Evolutionary conservation across 2,329 filamentous ascomycete genomes (phyloP).

Genomic region (Leptoxyphium fumago): DNA sequence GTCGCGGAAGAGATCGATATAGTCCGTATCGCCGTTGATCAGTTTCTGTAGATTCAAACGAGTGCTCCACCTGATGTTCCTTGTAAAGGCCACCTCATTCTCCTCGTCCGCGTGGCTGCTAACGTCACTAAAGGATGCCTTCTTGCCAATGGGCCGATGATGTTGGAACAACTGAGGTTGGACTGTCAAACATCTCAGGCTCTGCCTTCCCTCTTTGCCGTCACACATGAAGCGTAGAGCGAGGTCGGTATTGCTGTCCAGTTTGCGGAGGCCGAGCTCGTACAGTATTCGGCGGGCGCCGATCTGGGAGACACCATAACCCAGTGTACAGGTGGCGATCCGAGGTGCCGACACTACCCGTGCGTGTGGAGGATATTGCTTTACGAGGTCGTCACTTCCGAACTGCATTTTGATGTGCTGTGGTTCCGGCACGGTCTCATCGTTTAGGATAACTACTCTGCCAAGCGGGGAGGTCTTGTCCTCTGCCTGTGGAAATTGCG

Average conservation of each 20-base stretch:
- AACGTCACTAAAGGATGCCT: slow-evolving; percentile 24
- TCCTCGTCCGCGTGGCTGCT: slow-evolving; percentile 18
- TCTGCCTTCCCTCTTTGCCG: slow-evolving; percentile 11
- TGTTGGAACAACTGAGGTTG: slow-evolving; percentile 29
- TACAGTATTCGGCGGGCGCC: too few relatives aligned
- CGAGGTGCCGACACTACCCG: slow-evolving; percentile 29
- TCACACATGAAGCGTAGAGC: slow-evolving; percentile 19
- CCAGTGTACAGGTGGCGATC: slow-evolving; percentile 14
- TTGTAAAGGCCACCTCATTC: slow-evolving; percentile 18
- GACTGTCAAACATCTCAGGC: slow-evolving; percentile 20
- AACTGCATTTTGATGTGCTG: slow-evolving; percentile 11
- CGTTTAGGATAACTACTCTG: slow-evolving; percentile 9
- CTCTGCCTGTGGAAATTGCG: too few relatives aligned
- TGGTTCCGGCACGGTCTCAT: slow-evolving; percentile 10
- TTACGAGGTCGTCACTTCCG: slow-evolving; percentile 6
- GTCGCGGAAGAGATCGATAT: slow-evolving; percentile 7
- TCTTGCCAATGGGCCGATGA: slow-evolving; percentile 26
- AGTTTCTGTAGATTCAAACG: slow-evolving; percentile 27
- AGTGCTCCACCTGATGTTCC: slow-evolving; percentile 27
- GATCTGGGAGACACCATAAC: too few relatives aligned
- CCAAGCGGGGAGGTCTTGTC: background rate
- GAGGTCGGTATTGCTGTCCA: slow-evolving; percentile 24
- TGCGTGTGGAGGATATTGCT: slow-evolving; percentile 22
- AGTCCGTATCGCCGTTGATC: slow-evolving; percentile 22
- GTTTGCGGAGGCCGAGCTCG: slow-evolving; percentile 17